Conservation (phyloP, 345 rosid genomes). For the Corymbia maculata region DNA sequence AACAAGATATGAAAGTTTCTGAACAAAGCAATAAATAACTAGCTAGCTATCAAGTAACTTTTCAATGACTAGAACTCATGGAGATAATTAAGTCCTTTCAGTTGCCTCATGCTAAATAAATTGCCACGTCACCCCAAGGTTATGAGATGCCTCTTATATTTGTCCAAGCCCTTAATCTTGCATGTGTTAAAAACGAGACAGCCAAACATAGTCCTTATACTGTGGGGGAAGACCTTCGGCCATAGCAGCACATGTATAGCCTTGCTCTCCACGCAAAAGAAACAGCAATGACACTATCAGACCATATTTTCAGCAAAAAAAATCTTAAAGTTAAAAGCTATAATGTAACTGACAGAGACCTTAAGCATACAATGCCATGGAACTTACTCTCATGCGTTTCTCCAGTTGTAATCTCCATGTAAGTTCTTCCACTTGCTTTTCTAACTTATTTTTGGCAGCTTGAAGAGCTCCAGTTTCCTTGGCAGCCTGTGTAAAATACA, state of each 20-base stretch:
- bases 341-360: neutral
- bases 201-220: neutral
- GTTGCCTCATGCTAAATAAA: neutral
- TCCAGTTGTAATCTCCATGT: slow-evolving; percentile 98
- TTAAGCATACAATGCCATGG: neutral
- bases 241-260: neutral
- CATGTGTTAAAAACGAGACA: neutral
- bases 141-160: neutral
- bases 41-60: neutral
- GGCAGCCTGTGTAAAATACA: slow-evolving; percentile 58
- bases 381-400: slow-evolving; percentile 88
- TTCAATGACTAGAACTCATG: neutral
- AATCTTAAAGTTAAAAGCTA: neutral
- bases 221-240: neutral
- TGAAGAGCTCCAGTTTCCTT: slow-evolving; percentile 99
- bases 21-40: neutral
- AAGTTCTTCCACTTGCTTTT: slow-evolving; percentile 97
- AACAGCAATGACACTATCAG: neutral
- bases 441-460: slow-evolving; percentile 95
- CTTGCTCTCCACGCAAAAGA: neutral
- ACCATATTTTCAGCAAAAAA: neutral
- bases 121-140: neutral
- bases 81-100: neutral
- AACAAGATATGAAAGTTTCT: neutral
- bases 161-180: neutral